phyloP scores from a whole-genome alignment of 169 alveolate genomes.

The Cryptosporidium tyzzeri region DNA sequence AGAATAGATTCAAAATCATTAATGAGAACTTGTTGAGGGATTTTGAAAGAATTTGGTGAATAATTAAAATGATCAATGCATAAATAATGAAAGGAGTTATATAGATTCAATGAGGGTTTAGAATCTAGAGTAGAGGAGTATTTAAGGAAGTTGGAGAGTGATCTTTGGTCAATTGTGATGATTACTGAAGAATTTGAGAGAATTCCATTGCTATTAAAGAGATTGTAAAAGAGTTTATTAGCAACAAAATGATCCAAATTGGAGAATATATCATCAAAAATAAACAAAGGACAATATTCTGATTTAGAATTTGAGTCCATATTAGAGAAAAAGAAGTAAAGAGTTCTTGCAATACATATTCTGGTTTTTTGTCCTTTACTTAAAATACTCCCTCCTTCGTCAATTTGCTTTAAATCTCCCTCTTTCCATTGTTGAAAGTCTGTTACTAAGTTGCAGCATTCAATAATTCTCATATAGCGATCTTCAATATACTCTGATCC shows the following conservation, averaged over 20 bases:
- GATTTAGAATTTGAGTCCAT: not conserved
- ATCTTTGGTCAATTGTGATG: constrained; percentile 25
- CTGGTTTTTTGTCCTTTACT: constrained; percentile 71
- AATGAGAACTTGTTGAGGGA: constrained; percentile 3
- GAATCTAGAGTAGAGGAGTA: constrained; percentile 10
- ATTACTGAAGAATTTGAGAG: constrained; percentile 22
- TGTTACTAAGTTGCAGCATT: constrained; percentile 78
- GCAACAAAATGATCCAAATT: constrained; percentile 43
- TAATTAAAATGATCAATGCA: not conserved
- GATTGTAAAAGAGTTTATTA: constrained; percentile 25
- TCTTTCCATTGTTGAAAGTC: constrained; percentile 83
- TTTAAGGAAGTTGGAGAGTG: constrained; percentile 17
- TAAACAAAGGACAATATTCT: not conserved
- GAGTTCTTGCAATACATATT: constrained; percentile 57
- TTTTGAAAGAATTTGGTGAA: not conserved
- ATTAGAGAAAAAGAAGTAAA: constrained; percentile 9
- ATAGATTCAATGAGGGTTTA: not conserved
- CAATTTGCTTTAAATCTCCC: constrained; percentile 82
- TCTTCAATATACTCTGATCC: constrained; percentile 79
- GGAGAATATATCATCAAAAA: constrained; percentile 63
- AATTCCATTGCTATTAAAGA: constrained; percentile 47
- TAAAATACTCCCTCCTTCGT: constrained; percentile 80
- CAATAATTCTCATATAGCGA: constrained; percentile 77
- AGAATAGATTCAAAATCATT: not conserved
- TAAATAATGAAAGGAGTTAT: not conserved